These are phyloP conservation scores for Botrytis pseudocinerea DNA, from an alignment of 2,329 filamentous ascomycete genomes.

Conservation along the genomic window DNA sequence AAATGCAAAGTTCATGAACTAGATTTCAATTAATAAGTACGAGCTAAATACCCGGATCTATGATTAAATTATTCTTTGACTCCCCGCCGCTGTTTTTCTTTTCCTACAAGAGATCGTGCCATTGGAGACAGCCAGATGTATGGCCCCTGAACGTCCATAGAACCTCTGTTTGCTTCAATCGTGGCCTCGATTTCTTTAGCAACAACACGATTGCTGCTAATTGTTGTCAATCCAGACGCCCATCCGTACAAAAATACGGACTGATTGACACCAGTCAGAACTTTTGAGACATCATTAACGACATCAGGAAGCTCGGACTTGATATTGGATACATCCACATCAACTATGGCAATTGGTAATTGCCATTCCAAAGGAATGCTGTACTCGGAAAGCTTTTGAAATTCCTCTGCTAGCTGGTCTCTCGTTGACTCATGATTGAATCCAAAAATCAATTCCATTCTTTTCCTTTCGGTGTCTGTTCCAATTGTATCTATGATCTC, in stretches of 20 bases:
- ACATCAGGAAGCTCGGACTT: conserved; percentile 48
- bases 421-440: conserved; percentile 29
- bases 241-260: conserved; percentile 72
- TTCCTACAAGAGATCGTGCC: conserved; percentile 66
- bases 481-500: conserved; percentile 64
- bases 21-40: background rate
- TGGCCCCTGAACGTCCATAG: conserved; percentile 54
- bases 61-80: conserved; percentile 10
- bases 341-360: conserved; percentile 58
- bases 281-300: conserved; percentile 45
- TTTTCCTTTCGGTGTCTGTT: conserved; percentile 55
- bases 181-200: conserved; percentile 61
- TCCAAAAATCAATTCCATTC: conserved; percentile 57
- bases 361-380: conserved; percentile 52
- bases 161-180: conserved; percentile 53
- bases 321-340: conserved; percentile 45
- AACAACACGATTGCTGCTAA: conserved; percentile 66
- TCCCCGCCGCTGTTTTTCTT: conserved; percentile 50
- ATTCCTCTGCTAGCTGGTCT: conserved; percentile 39
- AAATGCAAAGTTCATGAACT: background rate
- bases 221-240: conserved; percentile 57
- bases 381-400: conserved; percentile 54
- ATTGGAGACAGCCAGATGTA: conserved; percentile 65
- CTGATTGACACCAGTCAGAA: conserved; percentile 60
- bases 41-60: background rate